Conservation (phyloP, 1,139 yeast genomes). For the Casaregolazyma suthepensis region DNA sequence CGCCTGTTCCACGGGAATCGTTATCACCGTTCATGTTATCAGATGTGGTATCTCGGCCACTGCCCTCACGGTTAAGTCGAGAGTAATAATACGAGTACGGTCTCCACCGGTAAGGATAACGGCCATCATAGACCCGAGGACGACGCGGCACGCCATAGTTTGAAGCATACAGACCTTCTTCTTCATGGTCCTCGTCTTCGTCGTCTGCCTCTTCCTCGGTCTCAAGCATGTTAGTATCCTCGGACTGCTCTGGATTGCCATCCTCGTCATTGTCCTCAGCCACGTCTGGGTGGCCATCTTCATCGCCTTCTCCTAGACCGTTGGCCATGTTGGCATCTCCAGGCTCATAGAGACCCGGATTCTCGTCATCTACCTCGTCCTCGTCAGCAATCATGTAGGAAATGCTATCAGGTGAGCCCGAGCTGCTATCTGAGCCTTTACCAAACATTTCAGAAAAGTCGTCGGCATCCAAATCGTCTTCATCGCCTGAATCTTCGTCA, state of each 20-base stretch:
- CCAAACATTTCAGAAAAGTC: background rate
- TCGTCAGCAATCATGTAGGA: background rate
- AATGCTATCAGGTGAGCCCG: background rate
- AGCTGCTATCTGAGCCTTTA: background rate
- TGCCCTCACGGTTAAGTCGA: background rate
- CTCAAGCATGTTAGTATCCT: background rate
- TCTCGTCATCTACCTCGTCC: background rate
- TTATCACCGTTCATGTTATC: background rate
- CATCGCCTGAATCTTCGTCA: background rate
- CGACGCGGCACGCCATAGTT: background rate
- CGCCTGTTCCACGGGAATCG: background rate
- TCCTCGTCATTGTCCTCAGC: background rate
- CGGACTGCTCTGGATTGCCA: background rate
- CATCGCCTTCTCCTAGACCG: background rate
- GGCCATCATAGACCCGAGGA: background rate
- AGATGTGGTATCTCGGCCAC: background rate
- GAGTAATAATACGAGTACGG: background rate
- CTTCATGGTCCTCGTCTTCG: slow-evolving; percentile 3
- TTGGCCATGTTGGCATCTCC: background rate
- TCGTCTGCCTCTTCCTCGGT: background rate
- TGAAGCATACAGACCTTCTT: background rate
- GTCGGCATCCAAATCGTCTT: background rate
- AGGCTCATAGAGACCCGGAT: background rate
- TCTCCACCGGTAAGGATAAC: background rate
- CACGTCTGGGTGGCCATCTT: background rate